Conservation (phyloP, 2,329 filamentous ascomycete species). For the Colletotrichum simmondsii region DNA sequence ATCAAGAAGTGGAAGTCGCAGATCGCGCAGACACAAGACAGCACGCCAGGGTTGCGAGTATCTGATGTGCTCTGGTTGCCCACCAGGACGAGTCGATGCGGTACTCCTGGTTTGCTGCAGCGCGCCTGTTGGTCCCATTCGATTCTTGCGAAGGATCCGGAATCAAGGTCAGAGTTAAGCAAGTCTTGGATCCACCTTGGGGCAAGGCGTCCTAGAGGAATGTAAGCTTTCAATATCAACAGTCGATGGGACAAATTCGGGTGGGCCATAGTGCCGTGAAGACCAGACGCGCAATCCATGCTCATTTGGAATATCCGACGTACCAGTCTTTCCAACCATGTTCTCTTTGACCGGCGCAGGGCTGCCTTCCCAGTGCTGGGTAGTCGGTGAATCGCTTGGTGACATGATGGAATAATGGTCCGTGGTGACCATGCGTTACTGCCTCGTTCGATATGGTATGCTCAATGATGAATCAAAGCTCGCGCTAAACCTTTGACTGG, state of each 20-base stretch:
- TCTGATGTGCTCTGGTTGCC: slow-evolving; percentile 51
- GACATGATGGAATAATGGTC: slow-evolving; percentile 18
- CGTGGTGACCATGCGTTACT: neutral
- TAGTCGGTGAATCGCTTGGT: slow-evolving; percentile 11
- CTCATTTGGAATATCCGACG: neutral
- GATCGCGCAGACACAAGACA: slow-evolving; percentile 52
- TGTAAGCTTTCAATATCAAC: neutral
- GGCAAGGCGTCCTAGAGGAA: slow-evolving; percentile 43
- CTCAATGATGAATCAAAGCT: neutral
- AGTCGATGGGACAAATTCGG: neutral
- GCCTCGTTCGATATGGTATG: neutral
- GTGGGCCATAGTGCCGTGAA: neutral
- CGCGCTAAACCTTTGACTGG: neutral
- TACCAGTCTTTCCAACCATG: slow-evolving; percentile 30
- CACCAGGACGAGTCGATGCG: slow-evolving; percentile 41
- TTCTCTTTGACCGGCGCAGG: slow-evolving; percentile 15
- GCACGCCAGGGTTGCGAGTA: slow-evolving; percentile 37
- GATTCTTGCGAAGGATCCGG: slow-evolving; percentile 41
- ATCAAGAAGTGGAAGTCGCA: slow-evolving; percentile 56
- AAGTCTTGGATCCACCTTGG: slow-evolving; percentile 55
- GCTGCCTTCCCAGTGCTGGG: slow-evolving; percentile 28
- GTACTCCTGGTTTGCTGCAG: slow-evolving; percentile 42
- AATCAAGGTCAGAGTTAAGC: slow-evolving; percentile 48
- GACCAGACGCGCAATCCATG: neutral
- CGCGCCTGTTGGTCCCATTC: slow-evolving; percentile 46